Evolutionary conservation across 805 yeast genomes (phyloP).

Genomic region (Metschnikowia arizonensis): DNA sequence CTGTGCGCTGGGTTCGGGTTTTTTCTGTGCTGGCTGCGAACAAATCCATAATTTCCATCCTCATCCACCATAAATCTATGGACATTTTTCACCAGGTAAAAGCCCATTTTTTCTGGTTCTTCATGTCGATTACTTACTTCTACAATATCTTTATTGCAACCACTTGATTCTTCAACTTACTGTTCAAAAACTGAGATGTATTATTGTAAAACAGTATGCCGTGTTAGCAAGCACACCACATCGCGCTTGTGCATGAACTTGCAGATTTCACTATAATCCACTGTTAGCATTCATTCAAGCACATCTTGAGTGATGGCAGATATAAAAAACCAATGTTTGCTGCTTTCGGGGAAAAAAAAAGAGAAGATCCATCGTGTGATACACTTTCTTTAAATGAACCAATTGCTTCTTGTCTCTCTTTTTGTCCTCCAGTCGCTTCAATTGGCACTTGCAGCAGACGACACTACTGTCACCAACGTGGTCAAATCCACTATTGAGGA

Average conservation of each 20-base stretch:
- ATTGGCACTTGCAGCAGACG: constrained; percentile 9
- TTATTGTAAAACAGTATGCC: background rate
- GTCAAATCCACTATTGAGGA: constrained; percentile 19
- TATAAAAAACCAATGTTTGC: background rate
- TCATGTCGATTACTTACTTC: background rate
- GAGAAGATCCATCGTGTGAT: background rate
- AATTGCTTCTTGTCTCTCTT: constrained; percentile 5
- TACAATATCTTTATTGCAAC: background rate
- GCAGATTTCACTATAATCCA: background rate
- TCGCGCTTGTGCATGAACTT: constrained; percentile 6
- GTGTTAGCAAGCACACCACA: constrained; percentile 1
- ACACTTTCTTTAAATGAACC: constrained; percentile 1
- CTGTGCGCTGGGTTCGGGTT: background rate
- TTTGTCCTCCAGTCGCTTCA: constrained; percentile 6
- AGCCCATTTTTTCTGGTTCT: background rate
- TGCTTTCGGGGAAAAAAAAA: background rate
- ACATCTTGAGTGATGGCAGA: too few relatives aligned
- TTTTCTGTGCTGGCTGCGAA: constrained; percentile 3
- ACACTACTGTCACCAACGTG: constrained; percentile 10
- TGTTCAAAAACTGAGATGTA: background rate
- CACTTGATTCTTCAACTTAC: background rate
- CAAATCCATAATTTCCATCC: background rate
- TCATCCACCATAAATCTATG: background rate
- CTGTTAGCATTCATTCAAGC: background rate
- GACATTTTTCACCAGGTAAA: background rate